Evolutionary conservation across 306 rosid genomes (phyloP), one percentile per base, ranked within the genome.

Genomic region (Vicia sativa): DNA sequence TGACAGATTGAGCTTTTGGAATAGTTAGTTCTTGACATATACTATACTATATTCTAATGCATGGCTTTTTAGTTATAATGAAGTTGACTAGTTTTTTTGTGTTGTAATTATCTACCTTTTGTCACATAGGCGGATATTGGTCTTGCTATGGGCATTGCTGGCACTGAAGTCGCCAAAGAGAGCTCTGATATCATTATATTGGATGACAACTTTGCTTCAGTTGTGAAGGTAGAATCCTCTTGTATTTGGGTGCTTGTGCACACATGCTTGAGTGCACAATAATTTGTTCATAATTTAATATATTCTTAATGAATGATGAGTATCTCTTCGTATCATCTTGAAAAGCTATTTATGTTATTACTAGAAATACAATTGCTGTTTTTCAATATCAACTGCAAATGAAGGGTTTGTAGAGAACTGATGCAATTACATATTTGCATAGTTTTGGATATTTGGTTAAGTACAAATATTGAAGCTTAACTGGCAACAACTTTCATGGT

Each of bases 91-190:
- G 35, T 45, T 53, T 71, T 6, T 23, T 15, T 48, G 67, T 38
- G 34, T 62, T 52, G 39, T 64, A 49, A 53, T 62, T 74, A 35
- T 58, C 19, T 64, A 23, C 42, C 21, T 71, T 74, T 42, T 68
- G 65, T 72, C 66, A 74, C 80, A 34, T 65, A 92, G 98, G 96
- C 97, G 6, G 96, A 87, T 63, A 88, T 93, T 59, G 95, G 97
- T 67, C 89, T 93, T 82, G 96, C 97, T 23, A 90, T 93, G 99
- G 96, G 95, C 50, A 93, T 93, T 59, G 77, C 65, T 56, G 99
- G 99, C 49, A 90, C 99, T 11, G 95, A 90, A 79, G 96, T 93
- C 62, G 96, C 99, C 11, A 93, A 93, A 78, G 99, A 93, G 80
- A 93, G 92, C 78, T 93, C 96, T 2, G 99, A 87, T 81, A 87